These are phyloP conservation scores for Yamadazyma takamatsuzukensis DNA, from an alignment of 805 yeast species.

Conservation along the genomic window DNA sequence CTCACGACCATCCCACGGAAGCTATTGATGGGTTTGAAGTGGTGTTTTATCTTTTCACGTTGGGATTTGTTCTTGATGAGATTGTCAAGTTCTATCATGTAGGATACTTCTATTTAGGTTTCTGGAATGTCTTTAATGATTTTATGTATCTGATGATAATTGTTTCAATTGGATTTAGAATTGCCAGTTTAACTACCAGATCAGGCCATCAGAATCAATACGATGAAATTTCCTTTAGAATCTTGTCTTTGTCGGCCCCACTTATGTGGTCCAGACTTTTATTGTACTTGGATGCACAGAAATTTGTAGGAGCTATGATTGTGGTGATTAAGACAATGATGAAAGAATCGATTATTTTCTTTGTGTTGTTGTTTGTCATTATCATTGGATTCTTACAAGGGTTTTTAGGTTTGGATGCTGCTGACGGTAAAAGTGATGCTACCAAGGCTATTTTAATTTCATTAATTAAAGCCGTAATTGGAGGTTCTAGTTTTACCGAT, in stretches of 20 bases:
- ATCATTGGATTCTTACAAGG: conserved; percentile 84
- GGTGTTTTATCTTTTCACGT: conserved; percentile 59
- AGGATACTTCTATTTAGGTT: conserved; percentile 67
- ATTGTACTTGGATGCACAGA: conserved; percentile 71
- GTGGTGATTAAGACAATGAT: conserved; percentile 82
- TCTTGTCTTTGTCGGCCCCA: conserved; percentile 79
- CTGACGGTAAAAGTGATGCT: conserved; percentile 80
- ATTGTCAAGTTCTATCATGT: conserved; percentile 67
- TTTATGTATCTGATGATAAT: conserved; percentile 55
- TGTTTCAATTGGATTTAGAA: conserved; percentile 53
- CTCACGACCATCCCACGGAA: conserved; percentile 39
- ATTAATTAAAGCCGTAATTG: conserved; percentile 68
- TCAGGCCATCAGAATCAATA: conserved; percentile 24
- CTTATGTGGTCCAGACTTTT: conserved; percentile 80
- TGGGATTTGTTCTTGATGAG: conserved; percentile 69
- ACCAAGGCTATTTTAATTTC: conserved; percentile 61
- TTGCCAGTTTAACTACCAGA: conserved; percentile 32
- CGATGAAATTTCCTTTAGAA: conserved; percentile 61
- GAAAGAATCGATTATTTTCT: conserved; percentile 82
- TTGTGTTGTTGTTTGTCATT: conserved; percentile 65
- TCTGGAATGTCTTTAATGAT: conserved; percentile 79
- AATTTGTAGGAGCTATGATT: conserved; percentile 84
- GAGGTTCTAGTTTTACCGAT: conserved; percentile 68
- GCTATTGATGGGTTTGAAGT: conserved; percentile 46
- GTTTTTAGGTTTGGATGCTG: conserved; percentile 79